Percentiles rank a stretch among this genome's conserved stretches.
These are phyloP conservation scores for Endothia cerciana DNA, from an alignment of 2,329 filamentous ascomycete species.

Conservation along the genomic window DNA sequence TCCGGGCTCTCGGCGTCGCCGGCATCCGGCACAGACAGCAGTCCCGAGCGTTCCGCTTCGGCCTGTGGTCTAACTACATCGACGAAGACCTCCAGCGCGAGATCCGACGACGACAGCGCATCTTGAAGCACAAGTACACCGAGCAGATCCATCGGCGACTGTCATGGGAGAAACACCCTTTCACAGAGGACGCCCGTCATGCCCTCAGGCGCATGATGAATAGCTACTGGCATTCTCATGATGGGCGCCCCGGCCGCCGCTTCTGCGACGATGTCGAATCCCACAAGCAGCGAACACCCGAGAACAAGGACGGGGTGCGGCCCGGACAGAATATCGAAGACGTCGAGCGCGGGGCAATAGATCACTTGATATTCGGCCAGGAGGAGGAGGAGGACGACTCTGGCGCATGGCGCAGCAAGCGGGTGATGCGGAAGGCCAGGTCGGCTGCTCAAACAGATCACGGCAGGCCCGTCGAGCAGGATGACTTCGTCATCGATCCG, in stretches of 20 bases:
- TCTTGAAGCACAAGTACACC: slow-evolving; percentile 49
- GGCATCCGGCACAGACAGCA: slow-evolving; percentile 41
- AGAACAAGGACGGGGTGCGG: slow-evolving; percentile 43
- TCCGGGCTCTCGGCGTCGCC: slow-evolving; percentile 31
- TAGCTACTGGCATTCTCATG: slow-evolving; percentile 43
- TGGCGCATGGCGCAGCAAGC: slow-evolving; percentile 6
- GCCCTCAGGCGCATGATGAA: slow-evolving; percentile 48
- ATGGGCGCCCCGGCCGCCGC: slow-evolving; percentile 35
- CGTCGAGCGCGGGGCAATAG: slow-evolving; percentile 48
- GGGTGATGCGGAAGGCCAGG: neutral
- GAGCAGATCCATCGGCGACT: slow-evolving; percentile 49
- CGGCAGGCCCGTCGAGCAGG: slow-evolving; percentile 22
- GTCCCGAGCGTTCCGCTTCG: slow-evolving; percentile 53
- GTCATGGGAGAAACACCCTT: slow-evolving; percentile 49
- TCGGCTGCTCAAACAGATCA: slow-evolving; percentile 10
- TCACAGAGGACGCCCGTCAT: slow-evolving; percentile 41
- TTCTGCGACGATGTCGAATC: slow-evolving; percentile 42
- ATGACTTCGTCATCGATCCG: slow-evolving; percentile 56
- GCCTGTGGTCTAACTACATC: slow-evolving; percentile 49
- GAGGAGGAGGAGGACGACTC: neutral
- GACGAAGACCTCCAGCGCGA: slow-evolving; percentile 48
- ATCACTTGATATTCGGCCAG: slow-evolving; percentile 45
- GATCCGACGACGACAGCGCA: slow-evolving; percentile 48
- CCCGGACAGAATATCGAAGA: slow-evolving; percentile 49
- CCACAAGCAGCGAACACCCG: slow-evolving; percentile 40